phyloP scores from a whole-genome alignment of 345 rosid genomes.

The Murraya koenigii region DNA sequence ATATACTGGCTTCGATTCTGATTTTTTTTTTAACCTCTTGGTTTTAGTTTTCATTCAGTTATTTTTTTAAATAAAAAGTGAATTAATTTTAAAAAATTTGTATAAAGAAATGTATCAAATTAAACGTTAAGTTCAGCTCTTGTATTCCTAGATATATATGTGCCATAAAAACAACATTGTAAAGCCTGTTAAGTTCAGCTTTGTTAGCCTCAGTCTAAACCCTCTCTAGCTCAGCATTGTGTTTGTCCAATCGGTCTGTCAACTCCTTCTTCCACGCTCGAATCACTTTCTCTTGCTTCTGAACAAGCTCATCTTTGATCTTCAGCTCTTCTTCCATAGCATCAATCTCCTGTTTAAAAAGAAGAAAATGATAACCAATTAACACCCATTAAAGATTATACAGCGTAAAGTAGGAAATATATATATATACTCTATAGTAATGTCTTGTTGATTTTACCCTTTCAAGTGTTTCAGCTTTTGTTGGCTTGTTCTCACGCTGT shows the following conservation, averaged over 20 bases:
- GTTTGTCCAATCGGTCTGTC: conserved; percentile 58
- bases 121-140: no score
- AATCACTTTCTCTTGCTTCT: conserved; percentile 59
- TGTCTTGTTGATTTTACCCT: conserved; percentile 38
- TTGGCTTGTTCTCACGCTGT: conserved; percentile 57
- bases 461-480: conserved; percentile 49
- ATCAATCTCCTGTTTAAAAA: conserved; percentile 55
- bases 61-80: no score
- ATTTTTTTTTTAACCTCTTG: no score
- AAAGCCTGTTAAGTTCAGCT: no score
- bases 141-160: no score
- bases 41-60: no score
- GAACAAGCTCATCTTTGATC: conserved; percentile 53
- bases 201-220: conserved; percentile 26
- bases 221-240: conserved; percentile 56
- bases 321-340: conserved; percentile 80
- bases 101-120: no score
- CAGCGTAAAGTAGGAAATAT: background rate
- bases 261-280: conserved; percentile 60
- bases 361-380: background rate
- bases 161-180: no score
- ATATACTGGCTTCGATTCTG: no score
- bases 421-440: no score
- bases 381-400: background rate
- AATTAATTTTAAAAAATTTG: no score